Evolutionary conservation across 2,329 filamentous ascomycete genomes (phyloP), one percentile per base, ranked within the genome.

Genomic region (Cladophialophora carrionii): DNA sequence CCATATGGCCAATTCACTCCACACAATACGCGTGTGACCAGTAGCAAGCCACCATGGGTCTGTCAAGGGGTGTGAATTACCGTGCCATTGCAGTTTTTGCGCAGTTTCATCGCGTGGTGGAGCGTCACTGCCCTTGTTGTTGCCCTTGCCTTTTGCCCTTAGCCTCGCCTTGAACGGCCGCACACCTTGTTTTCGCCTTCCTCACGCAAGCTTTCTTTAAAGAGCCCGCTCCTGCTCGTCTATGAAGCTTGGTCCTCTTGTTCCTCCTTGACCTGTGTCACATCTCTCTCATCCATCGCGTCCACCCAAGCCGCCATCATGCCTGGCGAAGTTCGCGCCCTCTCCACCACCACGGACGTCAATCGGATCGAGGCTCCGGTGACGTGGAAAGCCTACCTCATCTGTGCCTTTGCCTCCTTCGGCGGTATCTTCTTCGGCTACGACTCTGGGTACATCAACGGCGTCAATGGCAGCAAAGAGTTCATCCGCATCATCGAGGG

Each of bases 341-440:
- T 70, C 32, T 66, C 62, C 37, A 68, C 66, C 53, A 70, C 68
- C 57, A 61, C 46, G 72, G 83, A 86, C 72, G 78, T 82, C 70
- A 77, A 76, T 71, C 83, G 84, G 72, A 80, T 88, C 71, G 84
- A 86, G 74, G 84, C 84, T 41, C 84, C 84, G 4, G 82, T 86
- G 63, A 85, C 84, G 64, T 63, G 82, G 72, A 85, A 85, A 78
- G 85, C 86, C n/a, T 87, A 86, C 74, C 71, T 86, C 43, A 83
- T 87, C 77, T 86, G 84, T 72, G 84, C 83, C 66, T 87, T 87
- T 72, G 84, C 84, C 17, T 82, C 84, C 46, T 86, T 86, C 73
- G 84, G 84, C 71, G 84, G 84, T 74, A 84, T 86, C 72, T 83
- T 85, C 74, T 86, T 86, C 71, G 85, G 84, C 63, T 86, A 85